Evolutionary conservation across 257 asterid genomes (phyloP), one percentile per base, ranked within the genome.

Genomic region (Przewalskia tangutica): DNA sequence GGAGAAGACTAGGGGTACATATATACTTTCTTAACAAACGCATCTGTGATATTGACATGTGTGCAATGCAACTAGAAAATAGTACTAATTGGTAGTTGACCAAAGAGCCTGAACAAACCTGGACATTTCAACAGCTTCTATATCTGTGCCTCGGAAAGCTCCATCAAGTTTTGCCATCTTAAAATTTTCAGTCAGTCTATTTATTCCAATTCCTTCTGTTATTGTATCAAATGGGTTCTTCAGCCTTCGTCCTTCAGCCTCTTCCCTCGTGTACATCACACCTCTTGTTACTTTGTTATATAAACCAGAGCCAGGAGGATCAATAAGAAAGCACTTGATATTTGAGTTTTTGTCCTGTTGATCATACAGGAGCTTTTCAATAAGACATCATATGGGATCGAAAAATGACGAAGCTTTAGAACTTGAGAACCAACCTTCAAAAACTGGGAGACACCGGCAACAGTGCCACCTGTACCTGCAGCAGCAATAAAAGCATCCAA

Each of bases 381-480:
- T 13, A 44, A 83, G 5, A 6, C 73, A 48, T 55, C 70, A 77
- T 38, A 13, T 56, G 16, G 65, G 23, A 75, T 20, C 0, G 14
- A 23, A 23, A 48, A 50, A 50, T 50, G 79, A 50, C 48, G 59
- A 23, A 75, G 23, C 60, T 48, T 67, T 46, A 51, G 27, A 36
- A 77, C 12, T 71, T 82, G 81, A 81, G 78, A 85, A 77, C 68
- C 63, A 81, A 93, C 99, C 99, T 95, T 95, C 63, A 95, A 88
- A 88, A 88, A 94, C 42, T 84, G 86, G 83, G 99, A 91, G 81
- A 94, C 93, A 68, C 99, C 99, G 80, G 99, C 97, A 32, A 95
- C 83, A 11, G 98, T 94, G 79, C 99, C 98, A 6, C 99, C 98
- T 17, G 98, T 95, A 79, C 98, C 99, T n/a, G 99, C 95, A 85